Percentiles rank a stretch among this genome's conserved stretches.
These are phyloP conservation scores for Lavandula angustifolia DNA, from an alignment of 257 asterid species.

Conservation along the genomic window DNA sequence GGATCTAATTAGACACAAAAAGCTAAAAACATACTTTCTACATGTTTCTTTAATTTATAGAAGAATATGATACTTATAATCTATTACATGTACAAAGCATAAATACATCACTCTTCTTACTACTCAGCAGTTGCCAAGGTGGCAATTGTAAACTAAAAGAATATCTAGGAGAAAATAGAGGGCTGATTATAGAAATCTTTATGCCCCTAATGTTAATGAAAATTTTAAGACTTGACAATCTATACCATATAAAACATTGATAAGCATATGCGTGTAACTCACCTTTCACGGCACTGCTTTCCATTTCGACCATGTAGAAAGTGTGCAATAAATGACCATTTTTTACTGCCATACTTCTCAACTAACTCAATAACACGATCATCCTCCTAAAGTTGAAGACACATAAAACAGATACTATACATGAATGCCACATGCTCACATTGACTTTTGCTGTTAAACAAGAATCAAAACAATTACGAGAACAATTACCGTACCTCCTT, in stretches of 20 bases:
- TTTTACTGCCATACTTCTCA: conserved; percentile 57
- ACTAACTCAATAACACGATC: conserved; percentile 61
- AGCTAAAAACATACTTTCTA: not conserved
- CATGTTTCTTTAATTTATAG: too few species aligned
- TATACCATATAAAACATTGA: not conserved
- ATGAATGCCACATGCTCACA: conserved; percentile 17
- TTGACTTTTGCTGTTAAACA: conserved; percentile 1
- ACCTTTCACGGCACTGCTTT: conserved; percentile 94
- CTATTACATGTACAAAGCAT: too few species aligned
- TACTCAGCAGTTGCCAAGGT: too few species aligned
- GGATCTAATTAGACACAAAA: conserved; percentile 4
- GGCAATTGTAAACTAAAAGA: not conserved
- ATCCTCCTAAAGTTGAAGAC: conserved; percentile 63
- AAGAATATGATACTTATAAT: too few species aligned
- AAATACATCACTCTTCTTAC: too few species aligned
- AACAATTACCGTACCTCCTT: conserved; percentile 53
- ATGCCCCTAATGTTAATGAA: not conserved
- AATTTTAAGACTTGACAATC: not conserved
- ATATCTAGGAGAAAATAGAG: conserved; percentile 6
- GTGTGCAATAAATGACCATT: conserved; percentile 72
- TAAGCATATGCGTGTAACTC: conserved; percentile 24
- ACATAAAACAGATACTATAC: conserved; percentile 7
- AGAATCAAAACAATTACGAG: conserved; percentile 17
- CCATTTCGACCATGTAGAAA: conserved; percentile 82
- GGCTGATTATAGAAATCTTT: conserved; percentile 4